Evolutionary conservation across 495 filamentous ascomycete genomes (phyloP), one percentile per base, ranked within the genome.

Genomic region (Beverwykella pulmonaria): DNA sequence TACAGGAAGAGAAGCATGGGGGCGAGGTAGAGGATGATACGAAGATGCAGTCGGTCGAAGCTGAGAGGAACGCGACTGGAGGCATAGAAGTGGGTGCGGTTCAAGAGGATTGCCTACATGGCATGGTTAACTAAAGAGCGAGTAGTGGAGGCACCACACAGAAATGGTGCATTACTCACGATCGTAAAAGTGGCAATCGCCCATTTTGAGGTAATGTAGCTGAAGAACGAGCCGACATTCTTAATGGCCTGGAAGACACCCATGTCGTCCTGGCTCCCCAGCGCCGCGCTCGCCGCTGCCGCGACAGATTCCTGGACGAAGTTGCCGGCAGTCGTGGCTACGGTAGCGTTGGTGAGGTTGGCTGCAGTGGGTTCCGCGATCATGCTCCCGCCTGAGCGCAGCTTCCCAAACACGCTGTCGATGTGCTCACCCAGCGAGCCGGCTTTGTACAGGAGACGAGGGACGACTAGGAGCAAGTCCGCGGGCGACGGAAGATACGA

Each of bases 161-260:
- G n/a, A n/a, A n/a, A n/a, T n/a, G n/a, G n/a, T n/a, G n/a, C n/a
- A n/a, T n/a, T n/a, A 74, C 78, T 74, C 70, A 89, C 87, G 76
- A 92, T 89, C 44, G 88, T 82, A 59, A 98, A 85, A 74, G 92
- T 97, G 54, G 85, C 83, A 53, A 98, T 77, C 4, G 94, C 93
- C 95, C 95, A 98, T 65, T 90, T 91, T 75, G 92, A 95, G 0
- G 92, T 96, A 44, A 93, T 79, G 74, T 97, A 98, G 48, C 87
- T 88, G 74, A 98, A 95, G 30, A 98, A 84, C 36, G 92, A 92
- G 9, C 91, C 90, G n/a, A 97, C 77, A 17, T 88, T 88, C 59
- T 82, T 73, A 46, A 84, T 60, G 48, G 78, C 76, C 53, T 77
- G 68, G 34, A 79, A 74, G 50, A 67, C 66, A 30, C 71, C 60